Evolutionary conservation across 2,329 filamentous ascomycete species (phyloP), one percentile per base, ranked within the genome.

Genomic region (Epichloe sylvatica): DNA sequence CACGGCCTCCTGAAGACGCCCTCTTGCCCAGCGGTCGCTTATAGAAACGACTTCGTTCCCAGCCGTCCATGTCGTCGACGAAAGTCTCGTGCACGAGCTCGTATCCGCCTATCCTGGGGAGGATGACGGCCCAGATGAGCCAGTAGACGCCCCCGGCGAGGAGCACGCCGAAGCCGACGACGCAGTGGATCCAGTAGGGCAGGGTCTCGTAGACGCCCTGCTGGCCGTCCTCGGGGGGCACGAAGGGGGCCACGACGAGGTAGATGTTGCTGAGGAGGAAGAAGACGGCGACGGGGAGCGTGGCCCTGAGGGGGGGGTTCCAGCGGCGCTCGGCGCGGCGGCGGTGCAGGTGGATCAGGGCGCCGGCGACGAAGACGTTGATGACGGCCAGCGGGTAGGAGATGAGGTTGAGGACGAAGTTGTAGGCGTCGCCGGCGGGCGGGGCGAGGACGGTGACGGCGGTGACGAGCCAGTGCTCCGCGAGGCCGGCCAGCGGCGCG

Each of bases 361-460:
- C 77, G 4, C 62, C 70, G 11, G 74, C 69, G 45, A 79, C 74
- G 51, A 77, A 74, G 51, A 71, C 63, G 62, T 78, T 78, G 61
- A 78, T 68, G 41, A 79, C 69, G 46, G 79, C 74, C 12, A 81
- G 70, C 0, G 80, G 80, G 57, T 83, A 83, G 0, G 77, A 78
- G 58, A 83, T 83, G 48, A 83, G 71, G 62, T 80, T 77, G 52
- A 77, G 65, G 44, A 77, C 70, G 57, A 81, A 82, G 65, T 80
- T 80, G 64, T 81, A 83, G 0, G 79, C 79, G 62, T 83, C 79
- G 36, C 80, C 81, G 2, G 80, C 78, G 2, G 81, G 81, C 36
- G 81, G 80, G 0, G 78, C 80, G 2, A 84, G 67, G 62, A 85
- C 81, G 58, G 82, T 80, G 50, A 83, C 74, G 44, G 81, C 73